A percentile compares a stretch with the other conserved stretches of the same genome.
phyloP scores from a whole-genome alignment of 2,329 filamentous ascomycete genomes.

The Diaporthe velutina region DNA sequence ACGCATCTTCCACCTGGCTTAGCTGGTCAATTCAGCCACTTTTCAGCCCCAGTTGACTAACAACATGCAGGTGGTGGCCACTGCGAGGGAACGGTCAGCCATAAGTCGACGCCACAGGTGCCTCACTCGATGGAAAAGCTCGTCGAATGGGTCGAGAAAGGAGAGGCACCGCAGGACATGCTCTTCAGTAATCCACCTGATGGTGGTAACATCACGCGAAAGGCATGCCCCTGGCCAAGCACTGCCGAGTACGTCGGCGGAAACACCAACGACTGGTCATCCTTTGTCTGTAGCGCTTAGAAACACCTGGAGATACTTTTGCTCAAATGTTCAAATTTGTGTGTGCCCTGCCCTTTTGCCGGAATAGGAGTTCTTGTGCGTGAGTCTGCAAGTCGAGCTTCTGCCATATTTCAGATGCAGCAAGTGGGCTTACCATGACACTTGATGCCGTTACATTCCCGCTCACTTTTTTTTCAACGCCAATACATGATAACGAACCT shows the following conservation, averaged over 20 bases:
- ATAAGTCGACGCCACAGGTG: constrained; percentile 6
- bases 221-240: constrained; percentile 9
- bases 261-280: constrained; percentile 3
- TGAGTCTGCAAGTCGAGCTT: no score
- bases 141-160: constrained; percentile 19
- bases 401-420: no score
- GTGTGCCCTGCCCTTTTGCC: no score
- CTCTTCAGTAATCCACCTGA: neutral
- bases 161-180: neutral
- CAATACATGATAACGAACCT: neutral
- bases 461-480: neutral
- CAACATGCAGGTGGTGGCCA: neutral
- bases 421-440: no score
- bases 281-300: neutral
- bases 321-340: no score
- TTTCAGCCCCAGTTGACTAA: neutral
- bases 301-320: no score
- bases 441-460: no score
- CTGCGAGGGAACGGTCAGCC: neutral
- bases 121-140: constrained; percentile 18
- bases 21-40: no score
- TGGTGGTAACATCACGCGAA: constrained; percentile 13
- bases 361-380: no score
- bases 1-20: neutral
- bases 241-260: neutral